Conservation (phyloP, 148 eudicot genomes). For the Silene latifolia region DNA sequence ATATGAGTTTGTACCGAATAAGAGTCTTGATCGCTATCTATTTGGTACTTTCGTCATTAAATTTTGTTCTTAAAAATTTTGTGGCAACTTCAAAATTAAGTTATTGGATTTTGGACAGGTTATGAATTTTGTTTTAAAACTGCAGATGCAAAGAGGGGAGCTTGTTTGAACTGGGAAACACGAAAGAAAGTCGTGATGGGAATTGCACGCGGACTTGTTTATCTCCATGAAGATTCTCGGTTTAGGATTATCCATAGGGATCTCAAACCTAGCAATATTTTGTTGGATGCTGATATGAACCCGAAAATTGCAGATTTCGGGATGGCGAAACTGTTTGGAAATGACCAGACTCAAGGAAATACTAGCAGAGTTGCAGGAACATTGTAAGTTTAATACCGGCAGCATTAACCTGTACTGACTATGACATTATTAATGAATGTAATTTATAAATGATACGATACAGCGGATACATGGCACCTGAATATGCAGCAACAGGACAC, state of each 20-base stretch:
- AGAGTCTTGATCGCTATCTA: slow-evolving; percentile 15
- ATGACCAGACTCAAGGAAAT: slow-evolving; percentile 53
- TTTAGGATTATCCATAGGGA: slow-evolving; percentile 67
- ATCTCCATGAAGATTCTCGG: slow-evolving; percentile 59
- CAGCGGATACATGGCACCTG: slow-evolving; percentile 28
- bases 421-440: too few relatives aligned
- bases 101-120: too few relatives aligned
- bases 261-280: slow-evolving; percentile 57
- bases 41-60: slow-evolving; percentile 9
- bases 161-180: slow-evolving; percentile 22
- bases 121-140: neutral
- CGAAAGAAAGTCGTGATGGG: slow-evolving; percentile 43
- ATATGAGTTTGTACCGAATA: slow-evolving; percentile 23
- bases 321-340: slow-evolving; percentile 52
- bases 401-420: too few relatives aligned
- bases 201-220: slow-evolving; percentile 63
- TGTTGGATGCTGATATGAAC: slow-evolving; percentile 26
- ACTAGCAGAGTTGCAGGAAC: slow-evolving; percentile 39
- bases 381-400: slow-evolving; percentile 8
- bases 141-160: slow-evolving; percentile 21
- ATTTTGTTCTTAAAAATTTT: neutral
- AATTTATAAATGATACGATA: neutral
- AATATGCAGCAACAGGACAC: slow-evolving; percentile 16
- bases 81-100: neutral
- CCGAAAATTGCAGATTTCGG: slow-evolving; percentile 82